A percentile compares a stretch with the other conserved stretches of the same genome.
These are phyloP conservation scores for Graphilbum ipis-grandicollis DNA, from an alignment of 2,329 filamentous ascomycete species.

Conservation along the genomic window DNA sequence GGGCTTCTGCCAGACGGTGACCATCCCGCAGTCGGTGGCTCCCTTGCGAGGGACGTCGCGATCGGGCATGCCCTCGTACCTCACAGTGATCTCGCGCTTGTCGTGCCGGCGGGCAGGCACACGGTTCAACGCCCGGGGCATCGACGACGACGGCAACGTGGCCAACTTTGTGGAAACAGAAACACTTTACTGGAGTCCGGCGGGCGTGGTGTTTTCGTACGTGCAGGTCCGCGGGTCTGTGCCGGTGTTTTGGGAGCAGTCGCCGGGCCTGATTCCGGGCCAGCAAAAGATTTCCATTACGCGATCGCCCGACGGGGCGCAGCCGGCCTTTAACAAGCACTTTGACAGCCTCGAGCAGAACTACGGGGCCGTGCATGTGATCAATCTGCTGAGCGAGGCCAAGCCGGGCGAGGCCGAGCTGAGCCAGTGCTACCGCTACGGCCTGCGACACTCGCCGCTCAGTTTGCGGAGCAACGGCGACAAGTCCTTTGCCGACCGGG, in stretches of 20 bases:
- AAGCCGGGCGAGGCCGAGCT: slow-evolving; percentile 79
- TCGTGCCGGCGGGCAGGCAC: slow-evolving; percentile 87
- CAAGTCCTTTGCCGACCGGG: slow-evolving; percentile 45
- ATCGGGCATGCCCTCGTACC: slow-evolving; percentile 60
- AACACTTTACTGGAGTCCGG: slow-evolving; percentile 74
- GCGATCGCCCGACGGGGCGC: slow-evolving; percentile 73
- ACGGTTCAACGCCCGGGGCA: slow-evolving; percentile 89
- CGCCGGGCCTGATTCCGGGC: slow-evolving; percentile 68
- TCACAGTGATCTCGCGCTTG: slow-evolving; percentile 81
- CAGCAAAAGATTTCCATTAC: slow-evolving; percentile 92
- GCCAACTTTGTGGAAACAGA: slow-evolving; percentile 99
- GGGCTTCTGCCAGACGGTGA: slow-evolving; percentile 77
- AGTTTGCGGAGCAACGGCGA: slow-evolving; percentile 32
- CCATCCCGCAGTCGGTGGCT: slow-evolving; percentile 60
- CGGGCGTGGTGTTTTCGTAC: slow-evolving; percentile 73
- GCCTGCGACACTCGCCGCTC: slow-evolving; percentile 59
- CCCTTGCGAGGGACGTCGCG: slow-evolving; percentile 47
- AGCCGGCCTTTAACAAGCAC: slow-evolving; percentile 90
- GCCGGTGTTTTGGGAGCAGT: slow-evolving; percentile 94
- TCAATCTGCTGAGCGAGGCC: slow-evolving; percentile 83
- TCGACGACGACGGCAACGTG: slow-evolving; percentile 93
- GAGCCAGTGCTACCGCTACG: slow-evolving; percentile 60
- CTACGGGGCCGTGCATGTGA: slow-evolving; percentile 81
- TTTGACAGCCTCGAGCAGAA: slow-evolving; percentile 72
- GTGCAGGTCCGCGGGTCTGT: slow-evolving; percentile 85